phyloP scores from a whole-genome alignment of 148 eudicot species.

The Vaccinium darrowii region DNA sequence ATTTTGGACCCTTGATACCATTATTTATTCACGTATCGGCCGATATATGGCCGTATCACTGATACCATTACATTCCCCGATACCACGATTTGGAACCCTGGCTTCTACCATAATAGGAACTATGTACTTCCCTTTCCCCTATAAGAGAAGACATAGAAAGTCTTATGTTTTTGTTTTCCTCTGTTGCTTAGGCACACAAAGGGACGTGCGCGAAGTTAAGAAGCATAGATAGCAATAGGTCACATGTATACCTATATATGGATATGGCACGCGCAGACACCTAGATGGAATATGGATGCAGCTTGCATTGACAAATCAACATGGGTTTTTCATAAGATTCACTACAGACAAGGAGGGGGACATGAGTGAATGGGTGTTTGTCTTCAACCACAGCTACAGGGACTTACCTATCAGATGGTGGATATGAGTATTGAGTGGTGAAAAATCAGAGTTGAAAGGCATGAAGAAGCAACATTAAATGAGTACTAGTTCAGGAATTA shows the following conservation, averaged over 20 bases:
- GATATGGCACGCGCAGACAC: background rate
- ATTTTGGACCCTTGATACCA: too few relatives aligned
- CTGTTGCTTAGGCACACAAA: background rate
- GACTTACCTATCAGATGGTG: background rate
- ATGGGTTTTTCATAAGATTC: background rate
- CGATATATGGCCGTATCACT: too few relatives aligned
- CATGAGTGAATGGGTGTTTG: background rate
- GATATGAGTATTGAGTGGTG: background rate
- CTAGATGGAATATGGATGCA: background rate
- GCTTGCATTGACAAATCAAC: background rate
- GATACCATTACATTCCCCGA: too few relatives aligned
- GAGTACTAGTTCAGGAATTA: background rate
- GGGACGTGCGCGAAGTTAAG: background rate
- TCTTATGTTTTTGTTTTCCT: background rate
- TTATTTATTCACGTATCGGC: too few relatives aligned
- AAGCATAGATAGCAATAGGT: background rate
- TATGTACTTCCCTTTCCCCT: background rate
- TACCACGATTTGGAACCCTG: too few relatives aligned
- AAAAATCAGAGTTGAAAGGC: background rate
- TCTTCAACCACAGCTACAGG: background rate
- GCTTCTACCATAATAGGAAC: background rate
- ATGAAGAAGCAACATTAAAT: background rate
- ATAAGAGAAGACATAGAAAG: background rate
- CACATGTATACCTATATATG: background rate
- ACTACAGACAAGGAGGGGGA: background rate